Percentiles rank a stretch among this genome's conserved stretches.
Conservation (phyloP, 2,329 filamentous ascomycete genomes). For the Beauveria rudraprayagi region DNA sequence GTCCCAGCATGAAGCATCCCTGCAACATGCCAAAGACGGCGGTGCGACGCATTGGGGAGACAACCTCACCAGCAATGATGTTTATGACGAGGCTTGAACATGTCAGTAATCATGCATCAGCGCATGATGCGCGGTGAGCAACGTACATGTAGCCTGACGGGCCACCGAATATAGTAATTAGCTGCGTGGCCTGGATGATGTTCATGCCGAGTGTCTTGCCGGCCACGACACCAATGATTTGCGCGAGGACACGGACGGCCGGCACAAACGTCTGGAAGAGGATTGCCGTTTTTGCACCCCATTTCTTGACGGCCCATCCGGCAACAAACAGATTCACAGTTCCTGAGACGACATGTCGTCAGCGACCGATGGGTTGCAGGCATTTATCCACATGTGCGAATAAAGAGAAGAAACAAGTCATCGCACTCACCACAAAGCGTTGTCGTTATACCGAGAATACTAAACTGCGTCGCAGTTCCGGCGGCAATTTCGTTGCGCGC, state of each 20-base stretch:
- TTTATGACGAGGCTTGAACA: constrained; percentile 48
- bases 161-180: constrained; percentile 60
- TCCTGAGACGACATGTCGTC: constrained; percentile 13
- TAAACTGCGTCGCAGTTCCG: constrained; percentile 53
- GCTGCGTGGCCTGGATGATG: constrained; percentile 59
- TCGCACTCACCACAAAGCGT: constrained; percentile 49
- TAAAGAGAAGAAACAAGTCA: neutral
- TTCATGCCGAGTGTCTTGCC: constrained; percentile 57
- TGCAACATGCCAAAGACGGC: constrained; percentile 58
- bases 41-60: constrained; percentile 51
- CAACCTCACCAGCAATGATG: constrained; percentile 58
- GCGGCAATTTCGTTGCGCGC: constrained; percentile 54
- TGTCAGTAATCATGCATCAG: constrained; percentile 6
- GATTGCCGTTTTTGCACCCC: constrained; percentile 56
- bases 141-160: constrained; percentile 56
- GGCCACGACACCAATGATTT: constrained; percentile 55
- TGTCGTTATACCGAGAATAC: constrained; percentile 58
- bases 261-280: constrained; percentile 56
- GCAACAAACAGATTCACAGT: constrained; percentile 60
- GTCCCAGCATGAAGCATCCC: constrained; percentile 59
- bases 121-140: no score
- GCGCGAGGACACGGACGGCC: constrained; percentile 53
- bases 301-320: constrained; percentile 57
- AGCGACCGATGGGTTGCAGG: neutral
- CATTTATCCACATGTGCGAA: neutral